A percentile compares a stretch with the other conserved stretches of the same genome.
These are phyloP conservation scores for Imleria badia DNA, from an alignment of 768 basidiomycete genomes.

Conservation along the genomic window DNA sequence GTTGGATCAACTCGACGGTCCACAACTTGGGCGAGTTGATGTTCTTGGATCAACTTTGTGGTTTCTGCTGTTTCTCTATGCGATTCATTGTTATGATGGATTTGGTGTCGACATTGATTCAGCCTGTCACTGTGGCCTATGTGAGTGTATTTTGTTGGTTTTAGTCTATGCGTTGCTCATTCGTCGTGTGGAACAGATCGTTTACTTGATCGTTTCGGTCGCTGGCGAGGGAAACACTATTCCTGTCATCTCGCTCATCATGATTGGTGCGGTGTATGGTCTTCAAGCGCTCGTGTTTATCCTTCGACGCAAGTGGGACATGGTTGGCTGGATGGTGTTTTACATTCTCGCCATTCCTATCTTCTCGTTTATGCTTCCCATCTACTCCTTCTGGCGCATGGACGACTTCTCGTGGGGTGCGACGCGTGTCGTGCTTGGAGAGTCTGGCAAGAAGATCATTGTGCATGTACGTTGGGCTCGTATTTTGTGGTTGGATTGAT, in stretches of 20 bases:
- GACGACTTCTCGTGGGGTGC: slow-evolving; percentile 97
- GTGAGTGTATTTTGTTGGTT: slow-evolving; percentile 49
- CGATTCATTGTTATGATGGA: slow-evolving; percentile 98
- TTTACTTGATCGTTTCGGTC: slow-evolving; percentile 83
- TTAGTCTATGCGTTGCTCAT: slow-evolving; percentile 3
- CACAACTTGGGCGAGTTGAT: slow-evolving; percentile 95
- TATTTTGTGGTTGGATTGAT: slow-evolving; percentile 1
- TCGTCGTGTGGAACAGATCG: slow-evolving; percentile 51
- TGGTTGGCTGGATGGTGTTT: slow-evolving; percentile 97
- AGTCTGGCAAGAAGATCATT: slow-evolving; percentile 93
- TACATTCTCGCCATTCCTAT: slow-evolving; percentile 93
- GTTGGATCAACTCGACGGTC: slow-evolving; percentile 99
- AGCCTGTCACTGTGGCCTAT: slow-evolving; percentile 86
- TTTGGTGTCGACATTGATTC: slow-evolving; percentile 80
- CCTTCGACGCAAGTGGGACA: slow-evolving; percentile 94
- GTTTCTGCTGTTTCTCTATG: slow-evolving; percentile 99
- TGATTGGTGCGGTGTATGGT: slow-evolving; percentile 95
- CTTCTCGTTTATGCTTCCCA: slow-evolving; percentile 89
- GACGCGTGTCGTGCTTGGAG: slow-evolving; percentile 90
- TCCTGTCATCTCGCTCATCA: slow-evolving; percentile 80
- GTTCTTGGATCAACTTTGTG: slow-evolving; percentile 88
- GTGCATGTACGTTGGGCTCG: slow-evolving; percentile 67
- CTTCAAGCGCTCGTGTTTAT: slow-evolving; percentile 91
- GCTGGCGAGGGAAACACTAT: slow-evolving; percentile 63
- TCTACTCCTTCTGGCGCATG: slow-evolving; percentile 98